Evolutionary conservation across 495 filamentous ascomycete species (phyloP), one percentile per base, ranked within the genome.

Genomic region (Jackrogersella minutella): DNA sequence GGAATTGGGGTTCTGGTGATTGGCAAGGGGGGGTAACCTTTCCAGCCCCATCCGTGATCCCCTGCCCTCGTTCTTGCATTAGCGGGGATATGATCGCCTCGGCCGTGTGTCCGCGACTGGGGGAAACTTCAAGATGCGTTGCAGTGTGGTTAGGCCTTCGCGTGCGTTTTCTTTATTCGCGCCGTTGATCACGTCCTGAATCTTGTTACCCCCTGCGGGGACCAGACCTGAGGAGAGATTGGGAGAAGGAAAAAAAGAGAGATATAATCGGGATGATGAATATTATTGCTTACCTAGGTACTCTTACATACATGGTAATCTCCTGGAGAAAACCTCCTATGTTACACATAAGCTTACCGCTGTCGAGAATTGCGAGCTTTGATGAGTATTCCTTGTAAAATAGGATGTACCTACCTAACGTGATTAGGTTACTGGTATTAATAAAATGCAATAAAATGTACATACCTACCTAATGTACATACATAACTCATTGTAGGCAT

Each of bases 41-140:
- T n/a, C n/a, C n/a, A n/a, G n/a, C n/a, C n/a, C 55, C 31, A 53
- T 64, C 60, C 66, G 50, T 44, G 10, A 61, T 61, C 56, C 66
- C 60, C 41, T 33, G n/a, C 58, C 41, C 26, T 24, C 24, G 52
- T 68, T 62, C 66, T 68, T 67, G 59, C 66, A 54, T 58, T 69
- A 66, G 61, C 72, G 64, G 71, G 71, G 51, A 46, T 36, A 51
- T 70, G 65, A 70, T 72, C 69, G 63, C 16, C 56, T 69, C 62
- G 72, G 65, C 58, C 62, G 65, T 57, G 34, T 68, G 69, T 51
- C 71, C 59, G 58, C 59, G 61, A 69, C 60, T 47, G 31, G 64
- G 53, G 43, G 58, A 39, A 34, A 47, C 3, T 30, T 68, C 64
- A 62, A 68, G 64, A 68, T 68, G 58, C 64, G 58, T 62, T 44